Conservation (phyloP, 306 rosid genomes). For the Hippophae rhamnoides region DNA sequence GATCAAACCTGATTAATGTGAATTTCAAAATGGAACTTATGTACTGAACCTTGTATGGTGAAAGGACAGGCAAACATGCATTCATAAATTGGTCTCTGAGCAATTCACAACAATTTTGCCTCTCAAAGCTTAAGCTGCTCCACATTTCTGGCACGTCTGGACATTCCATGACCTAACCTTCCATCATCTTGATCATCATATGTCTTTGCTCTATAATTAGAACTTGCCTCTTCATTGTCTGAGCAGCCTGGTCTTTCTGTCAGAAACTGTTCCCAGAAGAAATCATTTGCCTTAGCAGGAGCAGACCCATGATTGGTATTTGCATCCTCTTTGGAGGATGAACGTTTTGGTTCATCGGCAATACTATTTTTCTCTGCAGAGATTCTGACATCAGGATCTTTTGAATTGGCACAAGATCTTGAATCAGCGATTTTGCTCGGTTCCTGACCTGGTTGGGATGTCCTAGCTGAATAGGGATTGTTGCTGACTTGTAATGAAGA, state of each 20-base stretch:
- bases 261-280: conserved; percentile 96
- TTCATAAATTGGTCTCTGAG: too few species aligned
- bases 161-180: conserved; percentile 39
- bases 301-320: conserved; percentile 38
- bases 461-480: conserved; percentile 41
- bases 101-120: not conserved
- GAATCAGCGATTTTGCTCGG: conserved; percentile 41
- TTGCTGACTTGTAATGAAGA: conserved; percentile 46
- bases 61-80: too few species aligned
- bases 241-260: conserved; percentile 93
- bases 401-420: conserved; percentile 26
- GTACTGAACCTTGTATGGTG: too few species aligned
- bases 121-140: conserved; percentile 55
- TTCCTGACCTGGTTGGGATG: conserved; percentile 51
- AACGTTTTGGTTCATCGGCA: conserved; percentile 26
- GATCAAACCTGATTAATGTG: too few species aligned
- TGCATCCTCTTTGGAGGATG: conserved; percentile 38
- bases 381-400: conserved; percentile 46
- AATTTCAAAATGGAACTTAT: too few species aligned
- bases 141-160: conserved; percentile 40
- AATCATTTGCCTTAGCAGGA: conserved; percentile 72
- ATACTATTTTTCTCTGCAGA: conserved; percentile 25
- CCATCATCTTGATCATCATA: conserved; percentile 61
- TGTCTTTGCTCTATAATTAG: conserved; percentile 50
- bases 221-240: conserved; percentile 89